Evolutionary conservation across 2,329 filamentous ascomycete genomes (phyloP), one percentile per base, ranked within the genome.

Genomic region (Lecanoromycetidae sp.): DNA sequence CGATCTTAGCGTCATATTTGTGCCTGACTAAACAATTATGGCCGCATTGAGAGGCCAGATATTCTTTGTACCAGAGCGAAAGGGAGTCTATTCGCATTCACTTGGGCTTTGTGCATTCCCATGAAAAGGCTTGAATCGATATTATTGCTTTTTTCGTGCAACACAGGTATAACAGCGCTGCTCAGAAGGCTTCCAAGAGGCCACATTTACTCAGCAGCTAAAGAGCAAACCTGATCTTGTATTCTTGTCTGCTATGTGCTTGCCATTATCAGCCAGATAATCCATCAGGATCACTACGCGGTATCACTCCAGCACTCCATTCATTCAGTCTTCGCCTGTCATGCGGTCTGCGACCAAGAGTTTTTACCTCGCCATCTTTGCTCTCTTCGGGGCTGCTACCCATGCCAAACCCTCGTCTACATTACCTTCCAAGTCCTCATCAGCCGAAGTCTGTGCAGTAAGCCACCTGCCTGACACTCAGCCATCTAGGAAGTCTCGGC

Each of bases 301-400:
- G 7, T 41, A 10, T 17, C 26, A 17, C 30, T 19, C 13, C 13
- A 10, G 25, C 26, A 19, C 30, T 41, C 22, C n/a, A 30, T 5
- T 17, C 4, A 25, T 30, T 20, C n/a, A 1, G 9, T 20, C 10
- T 33, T 17, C 36, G 29, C 29, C 27, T n/a, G 50, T 30, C 34
- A 49, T 43, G 47, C 46, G 27, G 35, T 63, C 69, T 48, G 71
- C 74, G 45, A 67, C 71, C 49, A 69, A 69, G 54, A 60, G 72
- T 34, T 80, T 81, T 63, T 80, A 76, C 61, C 67, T 80, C 48
- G 77, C 77, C 46, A 67, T 79, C 53, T 80, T 80, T 58, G 67
- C 75, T 55, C 67, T 81, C 56, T 66, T 78, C 52, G 65, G 67
- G 48, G 62, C 68, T 41, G 66, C 67, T n/a, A n/a, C n/a, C 46